Percentiles rank a stretch among this genome's conserved stretches.
These are phyloP conservation scores for Vicia villosa DNA, from an alignment of 306 rosid genomes.

Conservation along the genomic window DNA sequence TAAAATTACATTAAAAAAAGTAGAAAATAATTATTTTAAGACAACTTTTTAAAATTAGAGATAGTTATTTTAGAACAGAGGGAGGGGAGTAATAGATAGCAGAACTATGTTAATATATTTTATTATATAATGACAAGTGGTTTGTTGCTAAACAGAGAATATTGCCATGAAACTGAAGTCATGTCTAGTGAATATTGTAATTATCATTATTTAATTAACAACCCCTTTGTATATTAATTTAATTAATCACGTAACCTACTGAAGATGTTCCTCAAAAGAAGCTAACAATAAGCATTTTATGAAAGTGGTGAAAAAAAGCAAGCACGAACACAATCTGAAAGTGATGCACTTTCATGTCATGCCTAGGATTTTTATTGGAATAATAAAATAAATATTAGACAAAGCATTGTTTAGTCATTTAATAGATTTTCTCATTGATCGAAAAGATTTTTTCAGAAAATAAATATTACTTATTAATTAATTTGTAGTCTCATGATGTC, in stretches of 20 bases:
- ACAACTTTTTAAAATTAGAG: no score
- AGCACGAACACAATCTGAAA: slow-evolving; percentile 30
- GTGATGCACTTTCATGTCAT: slow-evolving; percentile 38
- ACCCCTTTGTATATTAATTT: no score
- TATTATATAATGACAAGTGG: not conserved
- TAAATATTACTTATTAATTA: not conserved
- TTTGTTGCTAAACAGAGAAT: slow-evolving; percentile 10
- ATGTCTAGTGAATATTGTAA: no score
- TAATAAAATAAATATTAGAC: slow-evolving; percentile 25
- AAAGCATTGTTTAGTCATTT: slow-evolving; percentile 37
- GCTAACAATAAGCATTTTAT: slow-evolving; percentile 21
- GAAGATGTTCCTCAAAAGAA: slow-evolving; percentile 44
- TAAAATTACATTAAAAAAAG: no score
- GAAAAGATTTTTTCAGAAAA: slow-evolving; percentile 40
- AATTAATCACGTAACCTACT: slow-evolving; percentile 29
- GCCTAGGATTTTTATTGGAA: slow-evolving; percentile 40
- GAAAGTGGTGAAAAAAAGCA: slow-evolving; percentile 33
- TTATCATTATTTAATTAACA: no score
- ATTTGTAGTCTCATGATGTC: not conserved
- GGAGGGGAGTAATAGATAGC: no score
- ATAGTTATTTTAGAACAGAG: no score
- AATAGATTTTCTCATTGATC: slow-evolving; percentile 45
- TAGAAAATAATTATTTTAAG: no score
- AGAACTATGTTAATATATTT: slow-evolving; percentile 12
- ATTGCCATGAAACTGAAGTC: slow-evolving; percentile 29